Evolutionary conservation across 2,329 filamentous ascomycete species (phyloP).

Genomic region (Sporothrix variecibatus): DNA sequence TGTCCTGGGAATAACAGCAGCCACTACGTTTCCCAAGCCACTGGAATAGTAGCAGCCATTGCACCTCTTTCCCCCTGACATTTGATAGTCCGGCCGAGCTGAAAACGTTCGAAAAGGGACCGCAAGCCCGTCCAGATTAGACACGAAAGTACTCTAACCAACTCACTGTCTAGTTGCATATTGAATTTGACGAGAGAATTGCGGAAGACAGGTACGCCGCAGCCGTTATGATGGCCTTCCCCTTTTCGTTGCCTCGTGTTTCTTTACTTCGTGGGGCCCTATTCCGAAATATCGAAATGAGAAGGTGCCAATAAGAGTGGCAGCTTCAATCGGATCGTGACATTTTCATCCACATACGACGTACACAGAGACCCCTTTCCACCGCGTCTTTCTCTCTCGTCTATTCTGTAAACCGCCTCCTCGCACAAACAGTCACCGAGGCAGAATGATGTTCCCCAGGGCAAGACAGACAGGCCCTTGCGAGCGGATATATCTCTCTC

Average conservation of each 20-base stretch:
- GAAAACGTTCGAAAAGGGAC: not conserved
- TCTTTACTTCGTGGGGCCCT: not conserved
- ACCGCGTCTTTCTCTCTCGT: not conserved
- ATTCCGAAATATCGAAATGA: not conserved
- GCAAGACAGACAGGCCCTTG: not conserved
- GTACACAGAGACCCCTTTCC: not conserved
- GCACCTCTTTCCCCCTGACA: not conserved
- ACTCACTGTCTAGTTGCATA: too few relatives aligned
- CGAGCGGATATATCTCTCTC: not conserved
- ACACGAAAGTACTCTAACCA: not conserved
- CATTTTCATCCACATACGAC: not conserved
- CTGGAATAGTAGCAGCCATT: not conserved
- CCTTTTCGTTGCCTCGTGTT: not conserved
- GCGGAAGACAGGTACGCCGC: not conserved
- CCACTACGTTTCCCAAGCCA: not conserved
- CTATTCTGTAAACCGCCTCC: not conserved
- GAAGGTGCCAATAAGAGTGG: not conserved
- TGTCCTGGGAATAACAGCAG: not conserved
- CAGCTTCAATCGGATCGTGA: not conserved
- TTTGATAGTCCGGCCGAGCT: not conserved
- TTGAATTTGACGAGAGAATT: too few relatives aligned
- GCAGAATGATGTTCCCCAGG: constrained; percentile 1
- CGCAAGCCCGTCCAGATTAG: not conserved
- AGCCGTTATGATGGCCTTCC: not conserved
- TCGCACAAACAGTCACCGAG: constrained; percentile 12